Base-by-base conservation (phyloP, 106 monocot genomes). In the Allium sativum region DNA sequence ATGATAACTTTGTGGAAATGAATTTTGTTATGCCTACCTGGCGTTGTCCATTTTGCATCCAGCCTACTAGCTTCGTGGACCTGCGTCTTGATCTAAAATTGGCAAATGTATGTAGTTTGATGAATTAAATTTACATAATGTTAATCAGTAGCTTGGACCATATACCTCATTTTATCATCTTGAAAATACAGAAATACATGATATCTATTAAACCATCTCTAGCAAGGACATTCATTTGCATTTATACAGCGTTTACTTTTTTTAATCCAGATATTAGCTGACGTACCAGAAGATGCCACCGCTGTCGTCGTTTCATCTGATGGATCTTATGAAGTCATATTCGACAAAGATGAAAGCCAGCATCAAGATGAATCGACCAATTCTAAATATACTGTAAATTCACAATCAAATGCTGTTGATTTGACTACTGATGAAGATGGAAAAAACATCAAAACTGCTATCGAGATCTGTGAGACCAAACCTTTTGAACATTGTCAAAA, bases 21-120 rank as follows among this genome's bases (percentile, higher is more conserved):
- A 98, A 98, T 65, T 80, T 69, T 17, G 74, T 73, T 61, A 98
- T 76, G 55, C 98, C 98, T 43, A 65, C 72, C 42, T 98, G 98
- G 98, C 84, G 85, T 31, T 98, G 98, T 62, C 91, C 92, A 64
- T 78, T 42, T 60, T 98, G 98, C 74, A 88, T 88, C 72, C 85
- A 85, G 55, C 70, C 92, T 46, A 68, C 68, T 67, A 78, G 82
- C 67, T 79, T 48, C 53, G 40, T 68, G 59, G 92, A 98, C 74
- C 58, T 98, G 16, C 78, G 92, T 7, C 65, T 98, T 68, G 98
- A 98, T 61, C 84, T 71, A 75, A 73, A 73, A 43, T 85, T 98
- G 84, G 81, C 69, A 12, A 87, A 95, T 78, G 89, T 68, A 51
- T 78, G 73, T 72, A 50, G 19, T 68, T 52, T 22, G 7, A 21